A percentile compares a stretch with the other conserved stretches of the same genome.
phyloP scores from a whole-genome alignment of 345 rosid species.

The Clarkia xantiana region DNA sequence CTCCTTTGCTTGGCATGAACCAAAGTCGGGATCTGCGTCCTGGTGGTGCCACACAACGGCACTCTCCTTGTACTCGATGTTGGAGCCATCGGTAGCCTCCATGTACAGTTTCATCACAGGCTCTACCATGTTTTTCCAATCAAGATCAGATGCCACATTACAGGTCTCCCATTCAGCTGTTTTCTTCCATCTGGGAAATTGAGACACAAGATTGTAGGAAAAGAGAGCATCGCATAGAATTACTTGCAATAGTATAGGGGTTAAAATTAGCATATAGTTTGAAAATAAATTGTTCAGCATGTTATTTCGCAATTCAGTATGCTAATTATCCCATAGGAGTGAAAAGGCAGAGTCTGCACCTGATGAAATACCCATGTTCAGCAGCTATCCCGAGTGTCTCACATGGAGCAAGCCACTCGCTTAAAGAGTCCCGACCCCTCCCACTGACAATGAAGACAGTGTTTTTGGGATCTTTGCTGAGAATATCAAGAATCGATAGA shows the following conservation, averaged over 20 bases:
- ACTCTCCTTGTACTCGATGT: constrained; percentile 63
- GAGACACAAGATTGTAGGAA: background rate
- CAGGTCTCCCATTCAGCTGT: constrained; percentile 51
- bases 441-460: constrained; percentile 66
- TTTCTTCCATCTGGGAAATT: constrained; percentile 40
- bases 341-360: constrained; percentile 18
- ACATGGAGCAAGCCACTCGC: constrained; percentile 61
- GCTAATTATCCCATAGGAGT: background rate
- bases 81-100: constrained; percentile 84
- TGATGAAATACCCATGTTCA: constrained; percentile 61
- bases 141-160: constrained; percentile 42
- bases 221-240: too few species aligned
- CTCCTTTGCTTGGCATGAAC: constrained; percentile 88
- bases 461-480: constrained; percentile 55
- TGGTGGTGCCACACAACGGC: constrained; percentile 90
- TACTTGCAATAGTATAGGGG: too few species aligned
- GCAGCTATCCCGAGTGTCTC: constrained; percentile 76
- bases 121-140: constrained; percentile 64
- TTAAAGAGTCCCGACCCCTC: constrained; percentile 41
- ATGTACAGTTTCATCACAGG: constrained; percentile 72
- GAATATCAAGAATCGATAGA: constrained; percentile 34
- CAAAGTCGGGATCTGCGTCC: constrained; percentile 91
- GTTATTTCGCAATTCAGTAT: background rate
- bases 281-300: too few species aligned
- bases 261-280: too few species aligned